phyloP scores from a whole-genome alignment of 1,139 yeast genomes.

The Saccharomyces hybrid region DNA sequence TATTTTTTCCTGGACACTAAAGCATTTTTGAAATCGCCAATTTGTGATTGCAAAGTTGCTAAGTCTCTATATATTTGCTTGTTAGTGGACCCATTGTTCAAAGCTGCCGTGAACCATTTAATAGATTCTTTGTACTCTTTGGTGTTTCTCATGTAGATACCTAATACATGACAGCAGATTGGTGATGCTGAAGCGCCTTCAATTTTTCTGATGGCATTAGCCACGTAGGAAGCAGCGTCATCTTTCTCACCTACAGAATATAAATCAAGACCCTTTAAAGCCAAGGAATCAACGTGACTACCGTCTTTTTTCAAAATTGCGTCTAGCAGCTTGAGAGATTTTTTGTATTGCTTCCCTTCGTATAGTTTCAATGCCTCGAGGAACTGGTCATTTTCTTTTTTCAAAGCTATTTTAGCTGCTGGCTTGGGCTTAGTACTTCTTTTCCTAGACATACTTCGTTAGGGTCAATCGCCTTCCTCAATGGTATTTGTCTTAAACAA shows the following conservation, averaged over 20 bases:
- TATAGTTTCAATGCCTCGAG: conserved; percentile 76
- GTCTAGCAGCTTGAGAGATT: conserved; percentile 72
- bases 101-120: conserved; percentile 70
- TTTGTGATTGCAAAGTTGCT: conserved; percentile 70
- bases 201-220: conserved; percentile 54
- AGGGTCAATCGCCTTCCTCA: neutral
- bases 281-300: conserved; percentile 71
- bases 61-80: conserved; percentile 76
- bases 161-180: conserved; percentile 78
- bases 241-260: conserved; percentile 46
- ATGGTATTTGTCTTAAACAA: neutral
- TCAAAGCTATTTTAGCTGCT: conserved; percentile 28
- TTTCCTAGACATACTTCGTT: conserved; percentile 18
- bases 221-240: conserved; percentile 60
- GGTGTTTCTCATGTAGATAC: conserved; percentile 68
- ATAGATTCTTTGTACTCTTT: conserved; percentile 72
- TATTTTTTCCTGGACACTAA: conserved; percentile 58
- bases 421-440: conserved; percentile 15
- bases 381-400: conserved; percentile 58
- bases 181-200: conserved; percentile 41
- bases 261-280: conserved; percentile 73
- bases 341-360: conserved; percentile 81
- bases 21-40: conserved; percentile 62
- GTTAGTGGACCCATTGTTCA: conserved; percentile 73
- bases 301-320: conserved; percentile 68